Conservation (phyloP, 2,329 filamentous ascomycete genomes). For the Phaeosphaeriaceae sp. region DNA sequence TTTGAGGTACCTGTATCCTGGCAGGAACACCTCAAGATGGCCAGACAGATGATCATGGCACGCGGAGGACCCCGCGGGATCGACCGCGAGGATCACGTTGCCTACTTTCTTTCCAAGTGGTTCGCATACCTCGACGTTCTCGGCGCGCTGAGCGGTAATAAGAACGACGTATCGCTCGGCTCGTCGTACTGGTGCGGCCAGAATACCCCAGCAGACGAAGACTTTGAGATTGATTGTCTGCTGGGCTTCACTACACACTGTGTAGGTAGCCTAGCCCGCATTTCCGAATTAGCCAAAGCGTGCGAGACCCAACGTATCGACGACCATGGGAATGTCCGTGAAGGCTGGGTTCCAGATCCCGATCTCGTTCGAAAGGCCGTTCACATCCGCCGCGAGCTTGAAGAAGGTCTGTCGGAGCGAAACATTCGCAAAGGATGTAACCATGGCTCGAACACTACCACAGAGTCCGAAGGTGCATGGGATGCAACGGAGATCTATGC, state of each 20-base stretch:
- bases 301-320: conserved; percentile 73
- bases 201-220: conserved; percentile 64
- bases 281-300: conserved; percentile 73
- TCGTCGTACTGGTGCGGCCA: conserved; percentile 50
- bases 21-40: conserved; percentile 79
- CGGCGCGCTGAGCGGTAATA: conserved; percentile 70
- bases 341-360: conserved; percentile 65
- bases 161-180: conserved; percentile 52
- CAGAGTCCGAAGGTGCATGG: conserved; percentile 55
- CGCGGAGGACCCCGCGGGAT: conserved; percentile 66
- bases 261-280: conserved; percentile 72
- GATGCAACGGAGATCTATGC: conserved; percentile 71
- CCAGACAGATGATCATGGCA: conserved; percentile 75
- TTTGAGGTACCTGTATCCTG: conserved; percentile 83
- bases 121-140: conserved; percentile 84
- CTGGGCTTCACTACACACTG: conserved; percentile 79
- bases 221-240: conserved; percentile 78
- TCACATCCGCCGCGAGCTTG: conserved; percentile 67
- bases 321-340: conserved; percentile 56
- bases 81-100: conserved; percentile 59
- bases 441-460: conserved; percentile 45
- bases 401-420: conserved; percentile 55
- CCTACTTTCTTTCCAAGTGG: conserved; percentile 81
- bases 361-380: conserved; percentile 65
- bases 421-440: conserved; percentile 51